A percentile compares a stretch with the other conserved stretches of the same genome.
These are phyloP conservation scores for Tricholoma sp. DNA, from an alignment of 768 basidiomycete species.

Conservation along the genomic window DNA sequence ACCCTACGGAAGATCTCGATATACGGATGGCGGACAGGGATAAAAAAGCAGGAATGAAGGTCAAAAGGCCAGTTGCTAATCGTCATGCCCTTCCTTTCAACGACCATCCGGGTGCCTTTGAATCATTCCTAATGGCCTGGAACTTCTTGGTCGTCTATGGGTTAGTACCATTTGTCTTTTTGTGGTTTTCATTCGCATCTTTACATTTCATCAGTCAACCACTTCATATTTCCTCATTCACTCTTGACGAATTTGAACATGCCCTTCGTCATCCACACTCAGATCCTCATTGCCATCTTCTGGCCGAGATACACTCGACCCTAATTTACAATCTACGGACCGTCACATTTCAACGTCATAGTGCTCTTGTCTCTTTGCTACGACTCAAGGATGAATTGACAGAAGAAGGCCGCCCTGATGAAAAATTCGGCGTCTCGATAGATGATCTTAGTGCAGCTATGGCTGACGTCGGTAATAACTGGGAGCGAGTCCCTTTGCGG, in stretches of 20 bases:
- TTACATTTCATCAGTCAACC: constrained; percentile 55
- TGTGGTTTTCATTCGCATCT: constrained; percentile 7
- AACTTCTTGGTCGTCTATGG: constrained; percentile 93
- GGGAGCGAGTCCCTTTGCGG: constrained; percentile 75
- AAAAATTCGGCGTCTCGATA: constrained; percentile 50
- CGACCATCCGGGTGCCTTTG: constrained; percentile 60
- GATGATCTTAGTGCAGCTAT: constrained; percentile 63
- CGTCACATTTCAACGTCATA: constrained; percentile 69
- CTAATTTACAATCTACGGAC: constrained; percentile 90
- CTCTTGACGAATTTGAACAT: constrained; percentile 89
- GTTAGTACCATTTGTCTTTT: constrained; percentile 40
- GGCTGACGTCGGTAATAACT: constrained; percentile 81
- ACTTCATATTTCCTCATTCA: constrained; percentile 80
- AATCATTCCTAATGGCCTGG: constrained; percentile 88
- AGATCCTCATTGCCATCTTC: constrained; percentile 69
- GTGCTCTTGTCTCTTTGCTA: constrained; percentile 65
- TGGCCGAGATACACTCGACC: constrained; percentile 85
- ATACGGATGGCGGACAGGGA: constrained; percentile 77
- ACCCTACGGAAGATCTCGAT: constrained; percentile 91
- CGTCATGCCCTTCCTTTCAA: constrained; percentile 64
- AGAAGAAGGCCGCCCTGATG: constrained; percentile 36
- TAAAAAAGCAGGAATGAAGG: constrained; percentile 69
- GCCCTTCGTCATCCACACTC: constrained; percentile 71
- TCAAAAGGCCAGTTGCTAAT: constrained; percentile 64
- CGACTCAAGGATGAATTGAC: constrained; percentile 37